Evolutionary conservation across 306 rosid species (phyloP).

Genomic region (Lupinus albus): DNA sequence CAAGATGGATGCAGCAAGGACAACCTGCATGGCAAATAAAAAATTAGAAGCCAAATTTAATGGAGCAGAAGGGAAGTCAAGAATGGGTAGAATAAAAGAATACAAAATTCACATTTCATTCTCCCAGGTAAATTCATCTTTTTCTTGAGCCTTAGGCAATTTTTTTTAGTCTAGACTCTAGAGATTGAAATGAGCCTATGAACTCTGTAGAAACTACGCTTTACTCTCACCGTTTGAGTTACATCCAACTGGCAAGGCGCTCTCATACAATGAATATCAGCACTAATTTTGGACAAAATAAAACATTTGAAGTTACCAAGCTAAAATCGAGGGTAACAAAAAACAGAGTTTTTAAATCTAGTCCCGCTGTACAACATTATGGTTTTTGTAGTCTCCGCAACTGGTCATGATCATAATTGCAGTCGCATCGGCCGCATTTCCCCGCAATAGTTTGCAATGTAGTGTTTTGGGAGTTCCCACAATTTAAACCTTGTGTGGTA

Average conservation of each 20-base stretch:
- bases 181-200: background rate
- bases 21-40: constrained; percentile 61
- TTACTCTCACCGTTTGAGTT: constrained; percentile 6
- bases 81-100: background rate
- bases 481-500: background rate
- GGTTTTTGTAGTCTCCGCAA: no score
- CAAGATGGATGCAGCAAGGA: constrained; percentile 85
- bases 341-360: background rate
- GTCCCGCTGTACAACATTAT: no score
- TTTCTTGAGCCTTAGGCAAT: constrained; percentile 10
- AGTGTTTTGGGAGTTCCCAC: no score
- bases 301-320: background rate
- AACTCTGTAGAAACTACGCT: background rate
- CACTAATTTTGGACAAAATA: background rate
- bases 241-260: constrained; percentile 13
- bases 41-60: constrained; percentile 22
- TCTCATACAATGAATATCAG: background rate
- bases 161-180: constrained; percentile 13
- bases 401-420: no score
- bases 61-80: background rate
- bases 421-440: no score
- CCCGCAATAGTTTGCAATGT: no score
- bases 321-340: background rate
- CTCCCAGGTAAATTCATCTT: constrained; percentile 26
- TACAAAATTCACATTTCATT: background rate